Evolutionary conservation across 495 filamentous ascomycete species (phyloP).

Genomic region (Cercophora sp.): DNA sequence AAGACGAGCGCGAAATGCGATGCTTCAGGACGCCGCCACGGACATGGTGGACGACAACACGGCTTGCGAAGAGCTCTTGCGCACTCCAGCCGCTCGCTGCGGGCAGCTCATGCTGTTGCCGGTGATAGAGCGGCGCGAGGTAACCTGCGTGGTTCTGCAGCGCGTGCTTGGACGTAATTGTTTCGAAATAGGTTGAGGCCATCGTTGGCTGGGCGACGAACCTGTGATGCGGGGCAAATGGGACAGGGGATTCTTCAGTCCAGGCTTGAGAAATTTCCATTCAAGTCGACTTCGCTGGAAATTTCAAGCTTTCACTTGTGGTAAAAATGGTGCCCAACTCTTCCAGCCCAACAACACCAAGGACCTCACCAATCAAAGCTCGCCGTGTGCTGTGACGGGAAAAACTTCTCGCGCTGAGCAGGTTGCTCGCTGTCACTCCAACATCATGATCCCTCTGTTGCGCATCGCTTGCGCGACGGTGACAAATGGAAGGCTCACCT

Average conservation of each 20-base stretch:
- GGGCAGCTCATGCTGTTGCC: slow-evolving; percentile 1
- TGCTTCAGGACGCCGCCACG: background rate
- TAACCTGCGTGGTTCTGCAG: background rate
- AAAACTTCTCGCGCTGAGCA: too few relatives aligned
- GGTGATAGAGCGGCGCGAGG: background rate
- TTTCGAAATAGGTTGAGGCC: background rate
- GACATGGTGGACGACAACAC: background rate
- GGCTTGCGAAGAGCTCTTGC: slow-evolving; percentile 1
- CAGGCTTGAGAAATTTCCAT: background rate
- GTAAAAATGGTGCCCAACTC: background rate
- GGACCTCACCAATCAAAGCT: background rate
- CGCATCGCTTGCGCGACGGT: too few relatives aligned
- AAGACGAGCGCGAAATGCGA: background rate
- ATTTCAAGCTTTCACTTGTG: background rate
- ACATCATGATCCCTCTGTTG: too few relatives aligned
- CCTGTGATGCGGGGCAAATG: background rate
- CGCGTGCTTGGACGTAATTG: background rate
- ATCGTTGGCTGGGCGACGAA: background rate
- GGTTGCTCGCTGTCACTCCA: too few relatives aligned
- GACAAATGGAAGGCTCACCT: too few relatives aligned
- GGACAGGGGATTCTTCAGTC: background rate
- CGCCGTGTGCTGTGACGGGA: too few relatives aligned
- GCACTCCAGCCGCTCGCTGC: background rate
- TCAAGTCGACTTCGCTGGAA: background rate
- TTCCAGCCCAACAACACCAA: background rate